Evolutionary conservation across 1,284 basidiomycete species (phyloP).

Genomic region (Naganishia cerealis): DNA sequence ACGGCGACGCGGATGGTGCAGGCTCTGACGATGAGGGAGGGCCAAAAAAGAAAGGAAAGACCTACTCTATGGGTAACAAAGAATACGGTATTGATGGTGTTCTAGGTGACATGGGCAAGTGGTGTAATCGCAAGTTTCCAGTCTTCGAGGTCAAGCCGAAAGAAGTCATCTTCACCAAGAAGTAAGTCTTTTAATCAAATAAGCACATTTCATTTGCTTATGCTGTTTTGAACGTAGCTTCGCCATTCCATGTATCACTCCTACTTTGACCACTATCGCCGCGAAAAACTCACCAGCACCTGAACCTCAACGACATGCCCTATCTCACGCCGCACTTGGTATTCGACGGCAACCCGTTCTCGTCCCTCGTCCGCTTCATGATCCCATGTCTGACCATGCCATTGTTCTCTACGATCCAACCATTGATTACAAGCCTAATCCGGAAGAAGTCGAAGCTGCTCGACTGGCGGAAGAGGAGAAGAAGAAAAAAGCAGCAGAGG

Average conservation of each 20-base stretch:
- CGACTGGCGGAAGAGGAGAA: slow-evolving; percentile 67
- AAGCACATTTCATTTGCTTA: neutral
- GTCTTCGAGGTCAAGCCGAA: slow-evolving; percentile 82
- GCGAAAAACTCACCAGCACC: slow-evolving; percentile 65
- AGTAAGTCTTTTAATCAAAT: slow-evolving; percentile 46
- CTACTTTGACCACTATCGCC: slow-evolving; percentile 74
- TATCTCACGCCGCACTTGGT: slow-evolving; percentile 77
- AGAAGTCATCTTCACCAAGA: slow-evolving; percentile 59
- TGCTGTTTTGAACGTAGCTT: neutral
- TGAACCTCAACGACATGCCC: slow-evolving; percentile 64
- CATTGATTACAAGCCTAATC: slow-evolving; percentile 75
- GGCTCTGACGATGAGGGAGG: slow-evolving; percentile 53
- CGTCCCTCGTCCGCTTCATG: slow-evolving; percentile 85
- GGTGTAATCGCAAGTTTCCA: slow-evolving; percentile 70
- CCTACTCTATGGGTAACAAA: slow-evolving; percentile 55
- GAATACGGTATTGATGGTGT: slow-evolving; percentile 55
- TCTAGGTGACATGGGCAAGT: slow-evolving; percentile 55
- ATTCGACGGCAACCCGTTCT: slow-evolving; percentile 79
- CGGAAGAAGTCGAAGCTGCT: slow-evolving; percentile 60
- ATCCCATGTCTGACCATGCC: slow-evolving; percentile 96
- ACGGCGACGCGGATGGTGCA: slow-evolving; percentile 53
- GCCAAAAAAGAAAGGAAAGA: slow-evolving; percentile 62
- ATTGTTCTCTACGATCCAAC: slow-evolving; percentile 98
- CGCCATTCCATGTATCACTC: slow-evolving; percentile 10
- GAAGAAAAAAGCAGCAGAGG: slow-evolving; percentile 65